Evolutionary conservation across 805 yeast genomes (phyloP).

Genomic region (Candida arabinofermentans): DNA sequence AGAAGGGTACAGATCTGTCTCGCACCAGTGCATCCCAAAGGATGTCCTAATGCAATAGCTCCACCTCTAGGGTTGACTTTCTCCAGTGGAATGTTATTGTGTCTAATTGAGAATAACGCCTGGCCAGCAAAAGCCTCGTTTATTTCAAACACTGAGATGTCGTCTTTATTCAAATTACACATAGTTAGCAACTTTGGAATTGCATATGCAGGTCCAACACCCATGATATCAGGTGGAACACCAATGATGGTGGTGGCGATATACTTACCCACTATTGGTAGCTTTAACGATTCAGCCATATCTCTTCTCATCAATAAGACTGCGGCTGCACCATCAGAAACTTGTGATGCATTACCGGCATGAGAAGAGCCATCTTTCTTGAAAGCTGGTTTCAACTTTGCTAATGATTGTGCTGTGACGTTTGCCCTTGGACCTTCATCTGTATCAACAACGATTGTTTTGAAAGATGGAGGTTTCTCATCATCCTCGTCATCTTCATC

Average conservation of each 20-base stretch:
- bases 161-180: slow-evolving; percentile 47
- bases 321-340: slow-evolving; percentile 94
- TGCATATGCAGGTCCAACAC: slow-evolving; percentile 95
- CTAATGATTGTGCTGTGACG: slow-evolving; percentile 73
- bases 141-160: slow-evolving; percentile 76
- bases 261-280: slow-evolving; percentile 75
- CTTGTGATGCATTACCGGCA: slow-evolving; percentile 96
- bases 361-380: slow-evolving; percentile 78
- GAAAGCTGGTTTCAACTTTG: slow-evolving; percentile 84
- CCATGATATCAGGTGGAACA: slow-evolving; percentile 97
- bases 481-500: slow-evolving; percentile 40
- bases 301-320: slow-evolving; percentile 82
- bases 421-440: slow-evolving; percentile 85
- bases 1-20: slow-evolving; percentile 88
- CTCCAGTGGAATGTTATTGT: slow-evolving; percentile 59
- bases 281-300: slow-evolving; percentile 68
- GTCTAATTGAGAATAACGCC: slow-evolving; percentile 70
- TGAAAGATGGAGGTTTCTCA: slow-evolving; percentile 15
- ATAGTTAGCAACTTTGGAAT: slow-evolving; percentile 70
- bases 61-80: slow-evolving; percentile 93
- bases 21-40: slow-evolving; percentile 80
- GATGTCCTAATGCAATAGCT: slow-evolving; percentile 95
- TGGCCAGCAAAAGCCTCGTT: slow-evolving; percentile 98
- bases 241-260: slow-evolving; percentile 80
- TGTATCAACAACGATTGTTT: slow-evolving; percentile 27